These are phyloP conservation scores for Phyllosticta citribraziliensis DNA, from an alignment of 2,329 filamentous ascomycete genomes.

Conservation along the genomic window DNA sequence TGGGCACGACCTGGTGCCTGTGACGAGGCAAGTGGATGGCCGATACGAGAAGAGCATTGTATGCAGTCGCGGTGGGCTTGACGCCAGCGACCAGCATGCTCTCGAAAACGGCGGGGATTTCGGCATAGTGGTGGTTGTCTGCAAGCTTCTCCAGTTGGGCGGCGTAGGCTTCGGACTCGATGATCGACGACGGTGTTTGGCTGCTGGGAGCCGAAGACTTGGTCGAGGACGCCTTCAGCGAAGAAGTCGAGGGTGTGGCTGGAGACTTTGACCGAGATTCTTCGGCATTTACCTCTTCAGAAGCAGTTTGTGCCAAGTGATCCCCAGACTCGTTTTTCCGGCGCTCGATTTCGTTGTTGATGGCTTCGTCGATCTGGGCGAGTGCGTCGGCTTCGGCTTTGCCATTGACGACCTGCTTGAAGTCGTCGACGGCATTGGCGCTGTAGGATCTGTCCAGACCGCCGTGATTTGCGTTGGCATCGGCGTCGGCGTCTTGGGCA, in stretches of 20 bases:
- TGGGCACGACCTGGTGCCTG: constrained; percentile 75
- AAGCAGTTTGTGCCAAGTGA: constrained; percentile 22
- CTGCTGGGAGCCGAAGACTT: constrained; percentile 33
- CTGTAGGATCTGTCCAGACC: constrained; percentile 41
- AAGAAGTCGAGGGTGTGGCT: constrained; percentile 22
- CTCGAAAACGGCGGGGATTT: constrained; percentile 88
- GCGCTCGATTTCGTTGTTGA: constrained; percentile 66
- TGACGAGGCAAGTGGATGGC: constrained; percentile 73
- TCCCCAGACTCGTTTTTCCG: constrained; percentile 42
- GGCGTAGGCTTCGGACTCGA: constrained; percentile 61
- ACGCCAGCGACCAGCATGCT: constrained; percentile 75
- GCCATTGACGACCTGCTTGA: constrained; percentile 43
- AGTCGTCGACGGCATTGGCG: constrained; percentile 49
- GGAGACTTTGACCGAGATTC: constrained; percentile 24
- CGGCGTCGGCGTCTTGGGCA: constrained; percentile 16
- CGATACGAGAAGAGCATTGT: constrained; percentile 80
- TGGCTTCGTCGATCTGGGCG: constrained; percentile 75
- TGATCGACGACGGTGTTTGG: constrained; percentile 43
- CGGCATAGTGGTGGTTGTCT: constrained; percentile 62
- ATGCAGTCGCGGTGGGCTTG: constrained; percentile 72
- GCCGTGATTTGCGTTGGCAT: constrained; percentile 17
- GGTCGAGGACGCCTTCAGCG: constrained; percentile 16
- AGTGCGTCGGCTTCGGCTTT: constrained; percentile 47
- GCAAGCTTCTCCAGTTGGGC: constrained; percentile 69
- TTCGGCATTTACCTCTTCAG: constrained; percentile 21